Conservation (phyloP, 164 flowering plant genomes). For the Stephania japonica region DNA sequence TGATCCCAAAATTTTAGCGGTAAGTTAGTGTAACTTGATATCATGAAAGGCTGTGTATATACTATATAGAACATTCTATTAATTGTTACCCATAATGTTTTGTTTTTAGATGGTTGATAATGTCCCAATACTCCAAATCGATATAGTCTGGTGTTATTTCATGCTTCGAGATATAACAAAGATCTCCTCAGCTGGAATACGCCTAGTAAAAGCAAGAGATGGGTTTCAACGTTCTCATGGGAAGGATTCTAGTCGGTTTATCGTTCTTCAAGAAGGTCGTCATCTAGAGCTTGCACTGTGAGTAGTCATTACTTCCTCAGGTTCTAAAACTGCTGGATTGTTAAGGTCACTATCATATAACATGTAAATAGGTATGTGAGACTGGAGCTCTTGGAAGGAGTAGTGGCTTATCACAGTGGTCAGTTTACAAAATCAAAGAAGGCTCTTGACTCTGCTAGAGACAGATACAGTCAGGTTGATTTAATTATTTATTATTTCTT, state of each 20-base stretch:
- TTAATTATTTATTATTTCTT: neutral
- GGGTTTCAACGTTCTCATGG: constrained; percentile 81
- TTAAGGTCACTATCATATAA: constrained; percentile 7
- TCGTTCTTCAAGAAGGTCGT: constrained; percentile 60
- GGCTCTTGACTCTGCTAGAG: constrained; percentile 57
- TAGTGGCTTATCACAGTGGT: constrained; percentile 76
- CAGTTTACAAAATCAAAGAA: constrained; percentile 47
- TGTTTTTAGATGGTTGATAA: constrained; percentile 69
- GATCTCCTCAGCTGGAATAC: constrained; percentile 77
- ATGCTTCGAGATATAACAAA: constrained; percentile 81
- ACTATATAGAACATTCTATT: neutral
- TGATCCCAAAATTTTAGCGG: constrained; percentile 70
- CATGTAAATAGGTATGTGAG: constrained; percentile 53
- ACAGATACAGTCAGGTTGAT: constrained; percentile 53
- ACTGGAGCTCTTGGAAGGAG: constrained; percentile 87
- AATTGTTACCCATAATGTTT: constrained; percentile 5
- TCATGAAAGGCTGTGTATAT: neutral
- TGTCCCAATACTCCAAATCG: constrained; percentile 83
- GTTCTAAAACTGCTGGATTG: neutral
- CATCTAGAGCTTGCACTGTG: constrained; percentile 74
- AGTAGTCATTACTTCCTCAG: constrained; percentile 19
- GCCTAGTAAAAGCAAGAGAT: constrained; percentile 74
- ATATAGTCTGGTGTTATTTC: constrained; percentile 96
- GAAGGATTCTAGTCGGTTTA: constrained; percentile 59
- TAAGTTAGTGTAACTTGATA: constrained; percentile 22